phyloP scores from a whole-genome alignment of 441 rosid species.

The Melastoma candidum region DNA sequence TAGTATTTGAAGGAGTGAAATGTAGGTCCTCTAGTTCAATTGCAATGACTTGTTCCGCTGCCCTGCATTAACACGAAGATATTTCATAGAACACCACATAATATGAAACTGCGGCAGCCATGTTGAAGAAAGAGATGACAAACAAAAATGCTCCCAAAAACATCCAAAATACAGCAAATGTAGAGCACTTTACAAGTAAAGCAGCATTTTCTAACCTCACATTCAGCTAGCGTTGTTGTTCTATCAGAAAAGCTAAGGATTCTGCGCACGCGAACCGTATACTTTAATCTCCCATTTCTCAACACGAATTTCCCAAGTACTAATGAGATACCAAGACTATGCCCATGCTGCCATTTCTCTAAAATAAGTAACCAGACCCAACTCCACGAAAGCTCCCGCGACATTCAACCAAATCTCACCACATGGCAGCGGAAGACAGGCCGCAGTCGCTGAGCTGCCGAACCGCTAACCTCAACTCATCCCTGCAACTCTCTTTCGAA shows the following conservation, averaged over 20 bases:
- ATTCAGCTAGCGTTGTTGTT: no score
- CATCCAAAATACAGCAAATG: no score
- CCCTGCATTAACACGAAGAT: constrained; percentile 35
- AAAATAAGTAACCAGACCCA: background rate
- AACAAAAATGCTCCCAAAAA: no score
- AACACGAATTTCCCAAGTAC: no score
- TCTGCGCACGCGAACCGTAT: no score
- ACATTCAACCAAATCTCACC: constrained; percentile 54
- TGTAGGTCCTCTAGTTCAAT: constrained; percentile 67
- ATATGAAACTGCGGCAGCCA: background rate
- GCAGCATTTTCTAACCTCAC: no score
- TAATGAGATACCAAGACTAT: no score
- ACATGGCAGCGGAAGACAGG: constrained; percentile 79
- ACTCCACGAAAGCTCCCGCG: constrained; percentile 4
- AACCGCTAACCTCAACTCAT: constrained; percentile 67
- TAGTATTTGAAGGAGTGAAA: constrained; percentile 76
- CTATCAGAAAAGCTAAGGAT: no score
- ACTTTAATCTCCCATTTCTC: no score
- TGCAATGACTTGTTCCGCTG: constrained; percentile 81
- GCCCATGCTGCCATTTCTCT: no score
- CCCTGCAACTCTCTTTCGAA: constrained; percentile 72
- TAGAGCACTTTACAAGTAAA: no score
- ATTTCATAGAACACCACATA: background rate
- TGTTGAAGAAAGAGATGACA: background rate
- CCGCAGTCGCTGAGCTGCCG: constrained; percentile 77